Percentiles rank a stretch among this genome's conserved stretches.
phyloP scores from a whole-genome alignment of 1,284 basidiomycete genomes.

The Gymnopus androsaceus region DNA sequence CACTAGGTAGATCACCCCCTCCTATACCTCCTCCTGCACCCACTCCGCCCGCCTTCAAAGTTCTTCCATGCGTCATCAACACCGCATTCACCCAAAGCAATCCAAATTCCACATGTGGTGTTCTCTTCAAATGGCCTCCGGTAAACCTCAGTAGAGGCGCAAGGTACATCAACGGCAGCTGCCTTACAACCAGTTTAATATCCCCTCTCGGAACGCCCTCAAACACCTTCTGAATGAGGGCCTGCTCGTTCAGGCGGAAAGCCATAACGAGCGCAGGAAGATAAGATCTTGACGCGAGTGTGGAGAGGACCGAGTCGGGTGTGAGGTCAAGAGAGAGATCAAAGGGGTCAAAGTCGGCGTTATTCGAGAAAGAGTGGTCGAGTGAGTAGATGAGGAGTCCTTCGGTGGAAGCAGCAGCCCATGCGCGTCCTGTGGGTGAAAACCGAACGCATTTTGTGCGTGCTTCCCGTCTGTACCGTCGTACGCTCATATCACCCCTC shows the following conservation, averaged over 20 bases:
- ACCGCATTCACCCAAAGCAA: constrained; percentile 83
- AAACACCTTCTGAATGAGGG: constrained; percentile 78
- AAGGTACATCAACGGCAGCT: constrained; percentile 82
- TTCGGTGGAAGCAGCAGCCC: constrained; percentile 96
- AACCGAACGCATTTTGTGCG: constrained; percentile 94
- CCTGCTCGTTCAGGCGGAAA: constrained; percentile 84
- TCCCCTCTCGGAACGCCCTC: constrained; percentile 80
- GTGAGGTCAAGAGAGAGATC: constrained; percentile 96
- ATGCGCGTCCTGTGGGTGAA: constrained; percentile 90
- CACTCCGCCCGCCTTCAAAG: constrained; percentile 64
- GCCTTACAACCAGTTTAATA: constrained; percentile 76
- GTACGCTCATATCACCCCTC: constrained; percentile 85
- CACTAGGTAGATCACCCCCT: constrained; percentile 83
- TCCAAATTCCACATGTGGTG: constrained; percentile 92
- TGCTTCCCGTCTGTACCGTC: constrained; percentile 85
- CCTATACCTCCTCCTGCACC: not conserved
- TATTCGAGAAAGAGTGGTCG: constrained; percentile 70
- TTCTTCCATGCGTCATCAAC: constrained; percentile 80
- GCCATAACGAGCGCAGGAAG: constrained; percentile 92
- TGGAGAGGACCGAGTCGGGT: constrained; percentile 77
- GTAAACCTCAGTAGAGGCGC: constrained; percentile 76
- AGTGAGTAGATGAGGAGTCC: constrained; percentile 93
- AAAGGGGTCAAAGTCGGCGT: constrained; percentile 82
- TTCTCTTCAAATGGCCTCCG: constrained; percentile 77
- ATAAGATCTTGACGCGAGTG: constrained; percentile 68